Evolutionary conservation across 2,329 filamentous ascomycete species (phyloP).

Genomic region (Botrytis deweyae): DNA sequence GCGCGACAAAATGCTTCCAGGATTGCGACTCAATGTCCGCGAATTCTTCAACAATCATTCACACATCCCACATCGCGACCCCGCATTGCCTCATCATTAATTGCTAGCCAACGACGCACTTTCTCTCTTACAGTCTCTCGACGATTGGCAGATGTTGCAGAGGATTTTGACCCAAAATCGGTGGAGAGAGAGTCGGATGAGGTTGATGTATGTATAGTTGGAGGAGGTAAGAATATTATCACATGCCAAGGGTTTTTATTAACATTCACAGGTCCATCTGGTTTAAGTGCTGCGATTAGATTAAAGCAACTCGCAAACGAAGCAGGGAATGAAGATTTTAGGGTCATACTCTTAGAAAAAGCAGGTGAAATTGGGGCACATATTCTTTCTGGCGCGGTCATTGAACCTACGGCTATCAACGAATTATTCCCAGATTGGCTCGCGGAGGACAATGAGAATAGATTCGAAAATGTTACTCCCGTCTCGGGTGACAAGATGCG

Average conservation of each 20-base stretch:
- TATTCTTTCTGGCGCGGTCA: constrained; percentile 92
- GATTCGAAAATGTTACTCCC: constrained; percentile 84
- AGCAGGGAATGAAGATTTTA: constrained; percentile 92
- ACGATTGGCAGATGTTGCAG: constrained; percentile 48
- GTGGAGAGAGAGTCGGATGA: constrained; percentile 87
- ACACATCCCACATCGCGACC: constrained; percentile 28
- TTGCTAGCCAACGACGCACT: constrained; percentile 39
- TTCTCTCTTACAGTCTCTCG: constrained; percentile 47
- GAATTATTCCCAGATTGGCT: constrained; percentile 95
- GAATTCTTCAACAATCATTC: constrained; percentile 26
- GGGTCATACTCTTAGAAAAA: constrained; percentile 91
- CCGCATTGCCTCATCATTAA: constrained; percentile 26
- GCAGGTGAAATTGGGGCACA: constrained; percentile 93
- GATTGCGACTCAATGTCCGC: constrained; percentile 26
- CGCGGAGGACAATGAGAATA: constrained; percentile 79
- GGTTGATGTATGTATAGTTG: constrained; percentile 96
- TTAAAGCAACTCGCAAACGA: constrained; percentile 95
- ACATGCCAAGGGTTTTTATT: constrained; percentile 20
- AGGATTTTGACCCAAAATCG: constrained; percentile 62
- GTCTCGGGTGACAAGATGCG: constrained; percentile 86
- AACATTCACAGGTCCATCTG: constrained; percentile 67
- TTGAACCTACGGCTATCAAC: constrained; percentile 83
- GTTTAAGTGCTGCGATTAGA: constrained; percentile 87
- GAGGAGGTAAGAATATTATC: constrained; percentile 60
- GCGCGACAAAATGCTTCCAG: constrained; percentile 26